Percentiles rank a stretch among this genome's conserved stretches.
phyloP scores from a whole-genome alignment of 2,329 filamentous ascomycete genomes.

The Talaromyces rugulosus region DNA sequence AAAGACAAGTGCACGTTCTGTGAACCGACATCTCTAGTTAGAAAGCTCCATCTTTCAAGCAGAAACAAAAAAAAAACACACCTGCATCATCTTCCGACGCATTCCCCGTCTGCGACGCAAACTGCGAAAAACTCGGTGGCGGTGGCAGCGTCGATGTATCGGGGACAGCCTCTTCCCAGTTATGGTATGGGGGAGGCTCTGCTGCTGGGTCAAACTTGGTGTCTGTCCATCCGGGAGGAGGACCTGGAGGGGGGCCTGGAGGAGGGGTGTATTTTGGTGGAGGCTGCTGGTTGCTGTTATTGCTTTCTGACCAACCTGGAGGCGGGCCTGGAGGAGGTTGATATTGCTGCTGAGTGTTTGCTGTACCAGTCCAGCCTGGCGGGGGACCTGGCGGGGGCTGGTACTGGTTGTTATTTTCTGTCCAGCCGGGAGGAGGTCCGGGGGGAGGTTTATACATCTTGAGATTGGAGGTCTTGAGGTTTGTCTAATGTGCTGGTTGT shows the following conservation, averaged over 20 bases:
- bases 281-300: background rate
- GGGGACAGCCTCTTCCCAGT: slow-evolving; percentile 57
- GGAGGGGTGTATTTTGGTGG: background rate
- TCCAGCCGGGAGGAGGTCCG: slow-evolving; percentile 3
- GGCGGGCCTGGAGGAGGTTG: background rate
- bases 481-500: background rate
- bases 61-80: background rate
- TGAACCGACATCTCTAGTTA: background rate
- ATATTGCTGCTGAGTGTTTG: background rate
- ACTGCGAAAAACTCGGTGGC: slow-evolving; percentile 53
- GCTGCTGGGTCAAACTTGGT: slow-evolving; percentile 12
- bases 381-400: background rate
- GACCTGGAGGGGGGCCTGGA: background rate
- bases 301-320: background rate
- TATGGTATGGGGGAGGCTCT: slow-evolving; percentile 56
- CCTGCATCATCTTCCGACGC: slow-evolving; percentile 45
- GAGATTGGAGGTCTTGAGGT: background rate
- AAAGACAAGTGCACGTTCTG: slow-evolving; percentile 54
- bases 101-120: slow-evolving; percentile 54
- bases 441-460: slow-evolving; percentile 9
- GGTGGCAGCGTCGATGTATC: slow-evolving; percentile 58
- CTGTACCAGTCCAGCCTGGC: background rate
- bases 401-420: background rate
- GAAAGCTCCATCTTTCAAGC: background rate
- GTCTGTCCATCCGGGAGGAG: background rate